Evolutionary conservation across 495 filamentous ascomycete genomes (phyloP), one percentile per base, ranked within the genome.

Genomic region (Tuber borchii): DNA sequence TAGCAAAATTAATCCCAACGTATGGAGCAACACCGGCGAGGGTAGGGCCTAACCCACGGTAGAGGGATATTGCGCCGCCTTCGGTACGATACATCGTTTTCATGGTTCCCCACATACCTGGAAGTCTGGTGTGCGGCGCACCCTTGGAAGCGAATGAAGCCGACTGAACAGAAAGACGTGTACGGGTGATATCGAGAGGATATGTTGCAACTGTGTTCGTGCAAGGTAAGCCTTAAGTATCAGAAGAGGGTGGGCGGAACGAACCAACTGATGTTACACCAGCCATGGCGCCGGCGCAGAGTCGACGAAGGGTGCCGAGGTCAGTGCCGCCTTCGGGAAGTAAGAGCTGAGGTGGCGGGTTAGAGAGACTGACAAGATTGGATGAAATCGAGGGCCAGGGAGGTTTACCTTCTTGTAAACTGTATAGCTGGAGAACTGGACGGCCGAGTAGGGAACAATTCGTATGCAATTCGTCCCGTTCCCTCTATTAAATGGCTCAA

Each of bases 401-500:
- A 71, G 26, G 86, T 90, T 83, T 85, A 97, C 95, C 86, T 90
- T 89, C 86, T 97, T 97, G 84, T 98, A 99, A 78, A 98, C 91
- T 82, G 95, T 97, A 84, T 98, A 99, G 82, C 93, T 95, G 61
- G 94, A 93, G 85, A 99, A 99, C 83, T 99, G 95, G 37, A 99
- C 95, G 1, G 95, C 95, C 61, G 94, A 97, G 84, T 99, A 99
- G 19, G 95, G 95, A 61, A 99, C 93, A 73, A 99, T 99, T 71
- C 95, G 92, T 81, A 98, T 93, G 85, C 95, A 99, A 84, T 99
- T 99, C 69, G 94, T 97, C 73, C 95, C 95, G 83, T 99, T 99
- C 43, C 95, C 95, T 77, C 93, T 83, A 71, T 76, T 65, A 70
- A 39, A 71, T 51, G 45, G 39, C 72, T 61, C 70, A 48, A 44